phyloP scores from a whole-genome alignment of 305 asterid genomes.

The Lippia alba region DNA sequence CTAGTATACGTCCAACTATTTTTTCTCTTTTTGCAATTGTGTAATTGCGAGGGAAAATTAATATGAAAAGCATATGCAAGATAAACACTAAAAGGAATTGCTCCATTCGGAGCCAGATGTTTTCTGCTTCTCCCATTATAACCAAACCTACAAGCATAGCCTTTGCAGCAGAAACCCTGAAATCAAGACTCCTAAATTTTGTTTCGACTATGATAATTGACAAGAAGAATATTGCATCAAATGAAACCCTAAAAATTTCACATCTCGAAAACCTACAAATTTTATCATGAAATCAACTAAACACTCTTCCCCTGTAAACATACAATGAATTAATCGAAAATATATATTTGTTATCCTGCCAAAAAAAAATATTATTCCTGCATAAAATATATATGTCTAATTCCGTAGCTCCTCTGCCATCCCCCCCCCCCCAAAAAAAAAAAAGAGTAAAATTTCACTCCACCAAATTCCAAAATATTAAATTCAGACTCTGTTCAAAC shows the following conservation, averaged over 20 bases:
- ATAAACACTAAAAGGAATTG: not conserved
- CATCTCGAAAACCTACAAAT: not conserved
- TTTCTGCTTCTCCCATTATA: not conserved
- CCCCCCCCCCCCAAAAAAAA: not conserved
- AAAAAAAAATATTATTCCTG: not conserved
- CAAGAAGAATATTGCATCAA: constrained; percentile 9
- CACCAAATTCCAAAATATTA: constrained; percentile 9
- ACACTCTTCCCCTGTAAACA: not conserved
- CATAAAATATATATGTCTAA: not conserved
- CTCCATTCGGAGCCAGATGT: not conserved
- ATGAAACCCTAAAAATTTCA: not conserved
- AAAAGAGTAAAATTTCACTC: constrained; percentile 24
- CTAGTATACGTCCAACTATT: constrained; percentile 8
- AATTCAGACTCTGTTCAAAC: constrained; percentile 17
- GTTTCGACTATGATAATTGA: constrained; percentile 3
- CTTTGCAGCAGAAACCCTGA: not conserved
- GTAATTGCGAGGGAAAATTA: not conserved
- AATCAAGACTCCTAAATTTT: not conserved
- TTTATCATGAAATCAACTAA: constrained; percentile 5
- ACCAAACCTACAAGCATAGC: not conserved
- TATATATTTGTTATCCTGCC: not conserved
- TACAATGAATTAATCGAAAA: constrained; percentile 13
- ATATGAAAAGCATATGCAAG: not conserved
- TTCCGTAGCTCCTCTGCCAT: not conserved
- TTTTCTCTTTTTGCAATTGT: not conserved